Base-by-base conservation (phyloP, 768 basidiomycete species). In the Tulasnella sp. region DNA sequence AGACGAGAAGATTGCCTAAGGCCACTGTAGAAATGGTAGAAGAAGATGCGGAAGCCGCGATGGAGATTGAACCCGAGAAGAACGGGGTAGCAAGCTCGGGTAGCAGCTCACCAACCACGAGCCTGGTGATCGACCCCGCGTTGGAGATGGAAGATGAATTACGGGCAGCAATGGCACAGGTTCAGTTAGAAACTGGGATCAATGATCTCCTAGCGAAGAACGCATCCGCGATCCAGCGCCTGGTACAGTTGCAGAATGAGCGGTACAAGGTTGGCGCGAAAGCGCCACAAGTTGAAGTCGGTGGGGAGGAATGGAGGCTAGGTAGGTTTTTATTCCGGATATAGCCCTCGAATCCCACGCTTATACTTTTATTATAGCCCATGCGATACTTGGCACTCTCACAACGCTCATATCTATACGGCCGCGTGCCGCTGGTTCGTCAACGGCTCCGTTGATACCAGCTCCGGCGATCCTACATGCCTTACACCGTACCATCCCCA, bases 241-340 rank as follows among this genome's bases (percentile, higher is more conserved):
- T 92, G 12, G 81, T 81, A 63, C 78, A 80, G 63, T 73, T 91
- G 49, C 88, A 91, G 66, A 72, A 70, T 19, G 67, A 70, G 55
- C 79, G 88, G 10, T 67, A 85, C 29, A 73, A 73, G 15, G 69
- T 70, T 10, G 75, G 61, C 24, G 60, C 21, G 21, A 51, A 60
- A 27, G 60, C 29, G 11, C 49, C 51, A 34, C 3, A 19, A 57
- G 56, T 60, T 1, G 77, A 81, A 66, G 78, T 81, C 66, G 84
- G 76, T 31, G 84, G 85, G 10, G 87, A 89, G 69, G 88, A 92
- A 68, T 88, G 84, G 84, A 82, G 87, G 63, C 80, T 79, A 61
- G 89, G 88, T 89, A 66, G 63, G 83, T 31, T 51, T 48, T 12
- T 49, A 17, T 61, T 31, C 34, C 19, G 45, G 2, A 5, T 42